phyloP scores from a whole-genome alignment of 495 filamentous ascomycete species.

The Penicillium canariense region DNA sequence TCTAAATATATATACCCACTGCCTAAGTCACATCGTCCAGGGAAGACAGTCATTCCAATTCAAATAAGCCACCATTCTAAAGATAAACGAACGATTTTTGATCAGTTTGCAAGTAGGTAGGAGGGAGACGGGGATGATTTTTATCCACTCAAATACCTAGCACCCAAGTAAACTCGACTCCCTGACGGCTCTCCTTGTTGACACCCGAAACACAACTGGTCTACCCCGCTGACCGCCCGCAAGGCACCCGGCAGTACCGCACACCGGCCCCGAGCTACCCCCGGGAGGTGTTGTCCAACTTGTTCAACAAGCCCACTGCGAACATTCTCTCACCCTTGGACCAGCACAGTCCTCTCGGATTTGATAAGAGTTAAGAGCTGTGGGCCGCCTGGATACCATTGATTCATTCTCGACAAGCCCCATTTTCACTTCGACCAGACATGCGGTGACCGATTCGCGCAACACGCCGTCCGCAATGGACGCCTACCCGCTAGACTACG shows the following conservation, averaged over 20 bases:
- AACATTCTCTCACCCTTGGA: neutral
- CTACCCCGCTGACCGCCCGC: slow-evolving; percentile 8
- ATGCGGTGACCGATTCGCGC: slow-evolving; percentile 40
- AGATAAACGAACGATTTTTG: too few relatives aligned
- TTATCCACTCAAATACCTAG: too few relatives aligned
- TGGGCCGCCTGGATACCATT: neutral
- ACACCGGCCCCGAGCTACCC: neutral
- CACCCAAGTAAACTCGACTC: too few relatives aligned
- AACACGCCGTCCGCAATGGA: slow-evolving; percentile 65
- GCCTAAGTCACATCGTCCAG: too few relatives aligned
- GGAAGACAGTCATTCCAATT: too few relatives aligned
- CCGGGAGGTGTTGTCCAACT: neutral
- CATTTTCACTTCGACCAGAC: slow-evolving; percentile 17
- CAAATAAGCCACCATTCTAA: too few relatives aligned
- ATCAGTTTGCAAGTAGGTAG: too few relatives aligned
- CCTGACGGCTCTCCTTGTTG: too few relatives aligned
- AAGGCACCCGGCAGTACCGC: neutral
- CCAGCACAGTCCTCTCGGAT: neutral
- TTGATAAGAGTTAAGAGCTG: too few relatives aligned
- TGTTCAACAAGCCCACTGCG: neutral
- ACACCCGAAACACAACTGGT: too few relatives aligned
- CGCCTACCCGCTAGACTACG: slow-evolving; percentile 76
- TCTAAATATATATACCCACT: neutral
- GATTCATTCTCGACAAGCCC: neutral
- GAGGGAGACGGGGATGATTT: too few relatives aligned